phyloP scores from a whole-genome alignment of 1,284 basidiomycete genomes.

The Malassezia restricta region DNA sequence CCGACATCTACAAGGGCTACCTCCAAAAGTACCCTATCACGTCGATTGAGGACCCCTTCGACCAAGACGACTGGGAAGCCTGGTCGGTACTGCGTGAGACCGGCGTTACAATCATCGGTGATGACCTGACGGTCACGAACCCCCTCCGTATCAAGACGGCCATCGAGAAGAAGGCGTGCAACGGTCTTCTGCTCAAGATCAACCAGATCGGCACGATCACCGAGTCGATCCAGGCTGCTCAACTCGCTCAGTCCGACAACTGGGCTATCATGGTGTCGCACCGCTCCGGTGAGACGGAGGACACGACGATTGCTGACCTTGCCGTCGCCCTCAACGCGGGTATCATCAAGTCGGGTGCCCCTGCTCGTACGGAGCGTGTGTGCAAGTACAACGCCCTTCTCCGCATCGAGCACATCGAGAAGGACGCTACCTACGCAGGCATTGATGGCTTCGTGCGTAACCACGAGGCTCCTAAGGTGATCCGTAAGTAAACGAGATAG shows the following conservation, averaged over 20 bases:
- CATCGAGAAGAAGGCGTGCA: constrained; percentile 99
- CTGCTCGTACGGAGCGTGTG: constrained; percentile 80
- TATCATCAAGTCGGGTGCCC: constrained; percentile 97
- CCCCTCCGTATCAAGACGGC: constrained; percentile 94
- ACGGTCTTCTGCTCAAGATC: constrained; percentile 92
- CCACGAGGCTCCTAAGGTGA: constrained; percentile 32
- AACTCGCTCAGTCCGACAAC: constrained; percentile 86
- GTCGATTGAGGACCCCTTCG: constrained; percentile 95
- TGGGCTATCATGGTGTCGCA: constrained; percentile 99
- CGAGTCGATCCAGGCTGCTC: constrained; percentile 93
- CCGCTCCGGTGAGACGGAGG: constrained; percentile 71
- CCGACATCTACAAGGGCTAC: constrained; percentile 68
- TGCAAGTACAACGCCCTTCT: constrained; percentile 56
- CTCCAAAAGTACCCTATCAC: constrained; percentile 50
- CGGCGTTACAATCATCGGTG: constrained; percentile 71
- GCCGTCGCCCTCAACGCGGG: constrained; percentile 83
- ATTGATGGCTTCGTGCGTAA: constrained; percentile 40
- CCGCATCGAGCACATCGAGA: constrained; percentile 38
- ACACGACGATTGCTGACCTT: constrained; percentile 79
- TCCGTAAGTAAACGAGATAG: constrained; percentile 18
- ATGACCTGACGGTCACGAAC: constrained; percentile 98
- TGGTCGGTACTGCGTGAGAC: constrained; percentile 72
- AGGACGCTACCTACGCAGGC: constrained; percentile 36
- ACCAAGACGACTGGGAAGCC: constrained; percentile 98
- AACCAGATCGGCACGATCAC: constrained; percentile 95